Percentiles rank a stretch among this genome's conserved stretches.
Conservation (phyloP, 371 early-diverging fungal genomes). For the Phascolomyces articulosus region DNA sequence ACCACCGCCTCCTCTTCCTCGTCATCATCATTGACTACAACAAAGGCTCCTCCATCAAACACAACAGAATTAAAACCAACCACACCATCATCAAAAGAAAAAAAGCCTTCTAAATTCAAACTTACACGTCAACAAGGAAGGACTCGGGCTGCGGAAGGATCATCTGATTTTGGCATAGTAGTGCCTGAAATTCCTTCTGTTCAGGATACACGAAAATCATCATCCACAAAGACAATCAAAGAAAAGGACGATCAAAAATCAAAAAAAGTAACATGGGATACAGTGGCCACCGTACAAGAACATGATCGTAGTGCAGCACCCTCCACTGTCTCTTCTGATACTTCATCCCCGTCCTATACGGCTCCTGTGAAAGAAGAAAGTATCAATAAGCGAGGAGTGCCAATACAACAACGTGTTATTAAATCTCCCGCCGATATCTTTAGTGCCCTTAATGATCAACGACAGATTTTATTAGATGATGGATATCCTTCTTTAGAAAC, state of each 20-base stretch:
- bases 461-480: slow-evolving; percentile 19
- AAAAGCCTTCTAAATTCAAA: slow-evolving; percentile 38
- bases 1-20: not conserved
- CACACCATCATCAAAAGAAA: slow-evolving; percentile 1
- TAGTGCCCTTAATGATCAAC: slow-evolving; percentile 20
- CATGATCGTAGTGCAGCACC: slow-evolving; percentile 39
- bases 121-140: slow-evolving; percentile 10
- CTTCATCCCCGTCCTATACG: slow-evolving; percentile 23
- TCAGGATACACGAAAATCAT: not conserved
- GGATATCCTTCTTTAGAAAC: slow-evolving; percentile 36
- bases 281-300: slow-evolving; percentile 35
- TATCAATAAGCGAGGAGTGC: not conserved
- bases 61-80: not conserved
- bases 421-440: slow-evolving; percentile 41
- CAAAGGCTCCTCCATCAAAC: not conserved
- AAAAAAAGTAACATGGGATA: slow-evolving; percentile 35
- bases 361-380: slow-evolving; percentile 32
- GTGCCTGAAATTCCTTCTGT: not conserved
- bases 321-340: slow-evolving; percentile 19
- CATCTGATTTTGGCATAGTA: not conserved
- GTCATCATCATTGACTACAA: not conserved
- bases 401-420: slow-evolving; percentile 5
- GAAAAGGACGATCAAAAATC: not conserved
- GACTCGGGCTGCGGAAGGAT: not conserved
- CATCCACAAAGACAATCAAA: not conserved